These are phyloP conservation scores for Penicillium crustosum DNA, from an alignment of 2,329 filamentous ascomycete species.

Conservation along the genomic window DNA sequence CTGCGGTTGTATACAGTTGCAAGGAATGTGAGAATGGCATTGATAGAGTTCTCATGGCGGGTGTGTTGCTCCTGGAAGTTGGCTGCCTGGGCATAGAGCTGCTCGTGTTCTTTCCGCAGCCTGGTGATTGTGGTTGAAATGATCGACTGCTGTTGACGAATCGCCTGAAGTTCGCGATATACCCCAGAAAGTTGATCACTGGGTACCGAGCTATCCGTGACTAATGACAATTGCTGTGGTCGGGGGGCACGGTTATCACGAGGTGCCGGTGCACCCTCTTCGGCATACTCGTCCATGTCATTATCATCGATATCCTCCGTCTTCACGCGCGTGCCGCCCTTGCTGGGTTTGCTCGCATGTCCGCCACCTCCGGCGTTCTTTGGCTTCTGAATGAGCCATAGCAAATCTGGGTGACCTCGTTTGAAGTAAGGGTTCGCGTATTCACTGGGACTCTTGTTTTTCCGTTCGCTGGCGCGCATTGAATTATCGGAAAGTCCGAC, in stretches of 20 bases:
- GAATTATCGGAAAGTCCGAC: slow-evolving; percentile 93
- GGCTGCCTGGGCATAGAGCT: slow-evolving; percentile 82
- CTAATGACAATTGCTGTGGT: slow-evolving; percentile 46
- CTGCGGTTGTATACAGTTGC: slow-evolving; percentile 96
- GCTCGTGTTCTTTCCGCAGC: slow-evolving; percentile 80
- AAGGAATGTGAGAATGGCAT: slow-evolving; percentile 95
- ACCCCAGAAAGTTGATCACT: slow-evolving; percentile 75
- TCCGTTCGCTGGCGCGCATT: slow-evolving; percentile 94
- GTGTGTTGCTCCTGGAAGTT: slow-evolving; percentile 90
- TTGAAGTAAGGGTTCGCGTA: slow-evolving; percentile 97
- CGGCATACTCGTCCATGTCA: slow-evolving; percentile 60
- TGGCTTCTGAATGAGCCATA: slow-evolving; percentile 96
- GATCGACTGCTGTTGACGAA: slow-evolving; percentile 81
- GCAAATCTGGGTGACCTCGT: slow-evolving; percentile 82
- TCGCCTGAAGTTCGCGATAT: slow-evolving; percentile 74
- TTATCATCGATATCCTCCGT: slow-evolving; percentile 62
- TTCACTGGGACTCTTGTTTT: slow-evolving; percentile 97
- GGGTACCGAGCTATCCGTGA: slow-evolving; percentile 48
- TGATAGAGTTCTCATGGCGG: slow-evolving; percentile 97
- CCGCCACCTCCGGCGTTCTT: slow-evolving; percentile 61
- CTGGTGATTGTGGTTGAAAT: slow-evolving; percentile 81
- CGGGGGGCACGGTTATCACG: slow-evolving; percentile 36
- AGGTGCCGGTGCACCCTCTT: slow-evolving; percentile 39
- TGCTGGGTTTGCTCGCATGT: slow-evolving; percentile 54
- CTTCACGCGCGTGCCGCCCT: slow-evolving; percentile 43